Evolutionary conservation across 345 rosid species (phyloP).

Genomic region (Corchorus capsularis): DNA sequence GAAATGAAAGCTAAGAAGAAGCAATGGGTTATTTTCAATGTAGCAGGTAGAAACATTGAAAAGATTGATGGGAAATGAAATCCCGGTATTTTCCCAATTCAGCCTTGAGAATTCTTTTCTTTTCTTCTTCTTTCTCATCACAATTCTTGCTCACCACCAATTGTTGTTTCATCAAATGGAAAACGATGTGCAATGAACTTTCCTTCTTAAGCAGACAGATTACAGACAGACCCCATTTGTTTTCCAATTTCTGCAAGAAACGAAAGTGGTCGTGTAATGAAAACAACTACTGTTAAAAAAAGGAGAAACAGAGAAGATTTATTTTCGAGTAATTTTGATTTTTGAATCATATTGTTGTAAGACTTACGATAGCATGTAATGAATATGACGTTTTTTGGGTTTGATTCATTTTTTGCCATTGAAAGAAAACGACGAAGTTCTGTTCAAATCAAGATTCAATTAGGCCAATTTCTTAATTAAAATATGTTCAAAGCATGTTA

Average conservation of each 20-base stretch:
- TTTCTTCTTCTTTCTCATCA: neutral
- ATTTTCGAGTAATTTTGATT: neutral
- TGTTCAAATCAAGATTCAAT: neutral
- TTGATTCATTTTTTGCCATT: neutral
- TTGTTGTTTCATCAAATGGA: constrained; percentile 18
- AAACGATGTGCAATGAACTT: constrained; percentile 33
- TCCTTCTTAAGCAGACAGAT: constrained; percentile 27
- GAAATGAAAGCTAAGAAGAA: neutral
- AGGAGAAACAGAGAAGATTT: neutral
- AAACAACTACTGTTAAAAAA: constrained; percentile 7
- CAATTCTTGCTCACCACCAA: constrained; percentile 14
- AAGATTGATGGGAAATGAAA: constrained; percentile 35
- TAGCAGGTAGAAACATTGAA: constrained; percentile 17
- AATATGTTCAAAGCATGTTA: constrained; percentile 7
- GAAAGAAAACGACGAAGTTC: neutral
- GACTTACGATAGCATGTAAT: neutral
- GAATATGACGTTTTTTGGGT: neutral
- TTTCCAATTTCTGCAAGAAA: constrained; percentile 6
- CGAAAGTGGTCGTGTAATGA: constrained; percentile 13
- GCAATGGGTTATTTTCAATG: neutral
- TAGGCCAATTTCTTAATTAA: neutral
- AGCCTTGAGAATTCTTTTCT: constrained; percentile 16
- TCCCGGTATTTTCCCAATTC: neutral
- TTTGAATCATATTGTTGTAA: neutral
- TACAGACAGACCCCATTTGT: constrained; percentile 29